Evolutionary conservation across 495 filamentous ascomycete species (phyloP).

Genomic region (Neurospora sp.): DNA sequence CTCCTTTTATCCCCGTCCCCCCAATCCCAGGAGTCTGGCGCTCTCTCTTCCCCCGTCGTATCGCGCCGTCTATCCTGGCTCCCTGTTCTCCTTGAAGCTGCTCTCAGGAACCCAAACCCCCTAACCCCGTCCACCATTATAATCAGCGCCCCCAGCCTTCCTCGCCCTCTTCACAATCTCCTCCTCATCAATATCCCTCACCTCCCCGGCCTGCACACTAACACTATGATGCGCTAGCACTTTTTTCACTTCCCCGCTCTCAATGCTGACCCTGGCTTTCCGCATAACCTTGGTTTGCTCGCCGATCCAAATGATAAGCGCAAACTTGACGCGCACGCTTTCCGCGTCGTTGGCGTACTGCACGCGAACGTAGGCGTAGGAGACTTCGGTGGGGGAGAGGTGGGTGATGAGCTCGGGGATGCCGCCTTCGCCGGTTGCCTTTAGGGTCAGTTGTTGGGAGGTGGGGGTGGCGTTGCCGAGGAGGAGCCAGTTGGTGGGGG

Average conservation of each 20-base stretch:
- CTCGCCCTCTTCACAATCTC: slow-evolving; percentile 41
- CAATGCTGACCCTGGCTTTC: slow-evolving; percentile 47
- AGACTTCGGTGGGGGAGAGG: slow-evolving; percentile 39
- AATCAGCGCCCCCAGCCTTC: slow-evolving; percentile 50
- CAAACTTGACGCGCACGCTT: slow-evolving; percentile 49
- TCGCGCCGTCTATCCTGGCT: no score
- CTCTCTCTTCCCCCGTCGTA: no score
- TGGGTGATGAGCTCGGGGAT: slow-evolving; percentile 35
- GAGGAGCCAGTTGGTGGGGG: slow-evolving; percentile 46
- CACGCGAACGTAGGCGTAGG: slow-evolving; percentile 48
- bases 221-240: slow-evolving; percentile 45
- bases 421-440: slow-evolving; percentile 39
- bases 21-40: no score
- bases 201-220: slow-evolving; percentile 41
- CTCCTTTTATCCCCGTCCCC: no score
- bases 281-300: slow-evolving; percentile 46
- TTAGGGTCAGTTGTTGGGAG: slow-evolving; percentile 38
- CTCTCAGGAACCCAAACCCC: no score
- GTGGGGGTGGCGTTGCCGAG: slow-evolving; percentile 39
- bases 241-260: slow-evolving; percentile 46
- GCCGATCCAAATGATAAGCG: slow-evolving; percentile 48
- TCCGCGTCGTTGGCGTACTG: slow-evolving; percentile 52
- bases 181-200: slow-evolving; percentile 41
- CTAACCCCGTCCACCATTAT: slow-evolving; percentile 47
- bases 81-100: no score